Conservation (phyloP, 345 rosid species). For the Cardamine occulta region DNA sequence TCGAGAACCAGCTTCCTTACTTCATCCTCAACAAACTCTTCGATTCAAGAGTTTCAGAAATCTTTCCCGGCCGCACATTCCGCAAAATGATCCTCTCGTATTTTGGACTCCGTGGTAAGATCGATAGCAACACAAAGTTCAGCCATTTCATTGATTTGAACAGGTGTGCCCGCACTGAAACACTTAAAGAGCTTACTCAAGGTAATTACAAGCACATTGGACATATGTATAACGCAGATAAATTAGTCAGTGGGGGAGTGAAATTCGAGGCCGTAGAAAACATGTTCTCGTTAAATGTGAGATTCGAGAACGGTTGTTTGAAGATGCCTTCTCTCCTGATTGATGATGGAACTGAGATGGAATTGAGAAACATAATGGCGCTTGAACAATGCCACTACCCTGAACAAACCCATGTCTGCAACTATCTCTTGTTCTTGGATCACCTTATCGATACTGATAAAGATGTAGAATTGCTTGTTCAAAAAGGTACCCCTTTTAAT, state of each 20-base stretch:
- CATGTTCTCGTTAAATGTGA: not conserved
- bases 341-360: not conserved
- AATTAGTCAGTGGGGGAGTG: not conserved
- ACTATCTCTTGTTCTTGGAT: not conserved
- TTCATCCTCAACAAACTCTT: not conserved
- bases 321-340: not conserved
- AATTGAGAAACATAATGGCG: not conserved
- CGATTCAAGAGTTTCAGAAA: not conserved
- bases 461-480: not conserved
- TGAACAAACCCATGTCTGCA: not conserved
- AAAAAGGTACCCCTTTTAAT: not conserved
- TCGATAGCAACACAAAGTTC: not conserved
- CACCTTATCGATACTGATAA: not conserved
- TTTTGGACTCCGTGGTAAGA: not conserved
- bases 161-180: not conserved
- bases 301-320: not conserved
- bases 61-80: not conserved
- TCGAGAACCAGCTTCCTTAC: not conserved
- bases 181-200: not conserved
- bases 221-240: not conserved
- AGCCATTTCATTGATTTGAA: not conserved
- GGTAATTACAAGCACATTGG: rapidly evolving
- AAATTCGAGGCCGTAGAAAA: not conserved
- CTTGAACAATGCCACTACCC: slow-evolving; percentile 1
- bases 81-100: not conserved